phyloP scores from a whole-genome alignment of 1,139 yeast species.

The Kurtzmaniella quercitrusa region DNA sequence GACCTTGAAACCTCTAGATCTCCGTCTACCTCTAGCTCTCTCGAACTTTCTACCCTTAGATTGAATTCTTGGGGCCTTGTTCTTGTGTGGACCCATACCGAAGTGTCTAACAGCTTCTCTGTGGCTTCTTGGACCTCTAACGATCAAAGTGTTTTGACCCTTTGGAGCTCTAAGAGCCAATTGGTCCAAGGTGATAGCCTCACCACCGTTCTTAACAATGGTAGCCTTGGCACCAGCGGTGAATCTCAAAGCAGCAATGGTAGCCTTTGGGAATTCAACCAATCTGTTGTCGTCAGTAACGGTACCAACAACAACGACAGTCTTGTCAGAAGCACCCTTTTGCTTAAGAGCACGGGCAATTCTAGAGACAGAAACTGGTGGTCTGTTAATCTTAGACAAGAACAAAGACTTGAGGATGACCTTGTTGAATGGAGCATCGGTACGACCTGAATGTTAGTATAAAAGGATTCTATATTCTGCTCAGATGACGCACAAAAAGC shows the following conservation, averaged over 20 bases:
- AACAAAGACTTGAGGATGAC: constrained; percentile 89
- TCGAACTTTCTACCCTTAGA: constrained; percentile 99
- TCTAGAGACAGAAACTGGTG: constrained; percentile 96
- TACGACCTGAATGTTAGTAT: constrained; percentile 78
- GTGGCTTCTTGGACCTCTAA: constrained; percentile 98
- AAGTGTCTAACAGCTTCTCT: constrained; percentile 99
- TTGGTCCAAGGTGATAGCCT: constrained; percentile 98
- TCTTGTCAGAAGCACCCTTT: constrained; percentile 86
- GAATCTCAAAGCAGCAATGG: constrained; percentile 99
- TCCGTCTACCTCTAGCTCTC: constrained; percentile 99
- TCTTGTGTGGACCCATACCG: constrained; percentile 99
- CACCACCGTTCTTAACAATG: constrained; percentile 98
- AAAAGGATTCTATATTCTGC: constrained; percentile 41
- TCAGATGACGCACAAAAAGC: constrained; percentile 52
- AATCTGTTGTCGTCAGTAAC: constrained; percentile 97
- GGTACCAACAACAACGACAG: constrained; percentile 98
- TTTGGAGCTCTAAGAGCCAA: constrained; percentile 99
- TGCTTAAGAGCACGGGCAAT: constrained; percentile 77
- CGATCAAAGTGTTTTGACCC: constrained; percentile 96
- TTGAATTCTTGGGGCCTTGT: constrained; percentile 97
- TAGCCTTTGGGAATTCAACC: constrained; percentile 90
- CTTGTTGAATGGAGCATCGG: constrained; percentile 98
- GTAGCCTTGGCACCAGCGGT: constrained; percentile 99
- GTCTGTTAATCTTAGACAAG: constrained; percentile 98
- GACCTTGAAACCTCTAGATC: constrained; percentile 99